These are phyloP conservation scores for Daldinia concentrica DNA, from an alignment of 495 filamentous ascomycete genomes.

Conservation along the genomic window DNA sequence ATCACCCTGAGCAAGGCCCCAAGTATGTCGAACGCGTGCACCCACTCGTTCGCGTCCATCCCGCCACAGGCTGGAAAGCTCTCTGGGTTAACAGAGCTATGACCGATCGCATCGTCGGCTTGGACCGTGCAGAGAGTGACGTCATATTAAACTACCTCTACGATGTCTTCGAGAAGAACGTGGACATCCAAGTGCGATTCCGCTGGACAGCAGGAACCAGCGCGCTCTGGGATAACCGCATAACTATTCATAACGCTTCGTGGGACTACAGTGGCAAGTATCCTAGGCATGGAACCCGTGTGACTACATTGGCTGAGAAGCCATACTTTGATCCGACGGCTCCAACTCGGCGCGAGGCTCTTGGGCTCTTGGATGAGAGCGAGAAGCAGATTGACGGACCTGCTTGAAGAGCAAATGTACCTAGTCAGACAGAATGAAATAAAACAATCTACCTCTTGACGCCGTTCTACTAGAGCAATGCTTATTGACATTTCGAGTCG, in stretches of 20 bases:
- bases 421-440: too few relatives aligned
- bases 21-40: slow-evolving; percentile 71
- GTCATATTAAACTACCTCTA: slow-evolving; percentile 72
- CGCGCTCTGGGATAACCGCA: slow-evolving; percentile 74
- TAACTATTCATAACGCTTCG: slow-evolving; percentile 73
- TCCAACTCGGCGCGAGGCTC: slow-evolving; percentile 65
- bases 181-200: slow-evolving; percentile 74
- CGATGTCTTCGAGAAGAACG: slow-evolving; percentile 71
- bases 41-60: slow-evolving; percentile 75
- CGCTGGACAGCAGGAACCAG: slow-evolving; percentile 69
- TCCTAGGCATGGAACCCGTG: slow-evolving; percentile 69
- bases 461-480: neutral
- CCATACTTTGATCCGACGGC: slow-evolving; percentile 68
- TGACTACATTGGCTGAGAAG: slow-evolving; percentile 73
- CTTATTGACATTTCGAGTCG: neutral
- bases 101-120: slow-evolving; percentile 70
- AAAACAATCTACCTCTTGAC: too few relatives aligned
- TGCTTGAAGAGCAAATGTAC: slow-evolving; percentile 5
- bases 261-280: slow-evolving; percentile 73
- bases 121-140: slow-evolving; percentile 73
- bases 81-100: slow-evolving; percentile 75
- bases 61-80: slow-evolving; percentile 75
- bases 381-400: slow-evolving; percentile 49
- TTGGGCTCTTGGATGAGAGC: slow-evolving; percentile 59
- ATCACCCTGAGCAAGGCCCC: slow-evolving; percentile 67